Base-by-base conservation (phyloP, 2,329 filamentous ascomycete species). In the Zasmidium angulare region DNA sequence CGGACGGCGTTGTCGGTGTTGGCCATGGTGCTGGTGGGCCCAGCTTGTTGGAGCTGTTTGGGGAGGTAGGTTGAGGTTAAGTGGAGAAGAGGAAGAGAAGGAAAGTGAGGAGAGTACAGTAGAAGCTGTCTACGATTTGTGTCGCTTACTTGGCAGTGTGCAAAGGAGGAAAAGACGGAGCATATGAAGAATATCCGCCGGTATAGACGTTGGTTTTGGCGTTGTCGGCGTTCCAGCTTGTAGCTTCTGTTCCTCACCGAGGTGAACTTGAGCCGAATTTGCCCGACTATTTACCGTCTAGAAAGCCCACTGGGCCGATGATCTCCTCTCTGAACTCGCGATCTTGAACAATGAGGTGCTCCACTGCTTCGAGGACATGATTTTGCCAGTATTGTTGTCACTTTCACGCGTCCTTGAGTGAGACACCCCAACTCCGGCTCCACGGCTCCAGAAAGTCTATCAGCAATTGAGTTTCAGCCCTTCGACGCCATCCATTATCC, bases 1-100 rank as follows among this genome's bases (percentile, higher is more conserved):
- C 65, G 64, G 55, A 65, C 6, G 47, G 50, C 31, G 55, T 60
- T 55, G 49, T 62, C 53, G 47, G 56, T 54, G 40, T 51, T 54
- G 23, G 56, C 36, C 50, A 50, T 57, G 21, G 59, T 59, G 24
- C 29, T 29, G 49, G 47, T 49, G 47, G 47, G 23, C 21, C 47
- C 23, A 29, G 47, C 21, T 11, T n/a, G n/a, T n/a, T 20, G 47
- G 23, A 20, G 47, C 47, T 49, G 23, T 4, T 22, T 22, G 7
- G 21, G 47, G 21, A 24, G 21, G 20, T 20, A 17, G 29, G 49
- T 10, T 23, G 49, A 23, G n/a, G 14, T 24, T 21, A 29, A 43
- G 20, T n/a, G 29, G 14, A 22, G 19, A 36, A 21, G 24, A 46
- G 36, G 21, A 47, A 14, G 17, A 40, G 22, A 7, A 20, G 6